phyloP scores from a whole-genome alignment of 129 eudicot genomes.

The Helianthus tuberosus region DNA sequence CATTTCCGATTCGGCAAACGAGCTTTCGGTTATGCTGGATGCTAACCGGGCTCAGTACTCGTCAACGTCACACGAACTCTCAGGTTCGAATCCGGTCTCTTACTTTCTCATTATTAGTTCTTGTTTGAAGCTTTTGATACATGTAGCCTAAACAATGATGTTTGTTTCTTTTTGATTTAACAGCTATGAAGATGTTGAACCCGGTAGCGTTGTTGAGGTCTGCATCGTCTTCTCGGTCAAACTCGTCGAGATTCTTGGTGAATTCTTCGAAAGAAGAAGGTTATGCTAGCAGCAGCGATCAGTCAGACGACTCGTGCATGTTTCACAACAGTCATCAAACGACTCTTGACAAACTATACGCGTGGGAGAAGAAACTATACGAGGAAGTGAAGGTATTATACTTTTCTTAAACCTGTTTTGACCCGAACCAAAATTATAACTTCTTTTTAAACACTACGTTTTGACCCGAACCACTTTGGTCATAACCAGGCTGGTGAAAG shows the following conservation, averaged over 20 bases:
- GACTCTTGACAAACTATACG: slow-evolving; percentile 74
- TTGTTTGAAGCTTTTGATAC: too few species aligned
- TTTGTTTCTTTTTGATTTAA: background rate
- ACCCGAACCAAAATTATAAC: background rate
- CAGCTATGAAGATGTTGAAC: slow-evolving; percentile 89
- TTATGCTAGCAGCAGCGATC: slow-evolving; percentile 72
- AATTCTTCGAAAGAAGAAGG: slow-evolving; percentile 72
- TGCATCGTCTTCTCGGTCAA: slow-evolving; percentile 90
- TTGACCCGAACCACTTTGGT: background rate
- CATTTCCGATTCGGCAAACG: slow-evolving; percentile 68
- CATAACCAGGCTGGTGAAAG: slow-evolving; percentile 79
- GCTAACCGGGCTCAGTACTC: slow-evolving; percentile 77
- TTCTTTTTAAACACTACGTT: background rate
- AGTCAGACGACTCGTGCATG: slow-evolving; percentile 66
- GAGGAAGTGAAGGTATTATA: slow-evolving; percentile 88
- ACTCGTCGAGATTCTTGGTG: slow-evolving; percentile 76
- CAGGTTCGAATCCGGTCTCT: slow-evolving; percentile 43
- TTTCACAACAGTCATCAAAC: slow-evolving; percentile 85
- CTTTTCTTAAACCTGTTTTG: background rate
- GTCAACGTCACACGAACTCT: slow-evolving; percentile 64
- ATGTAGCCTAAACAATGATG: background rate
- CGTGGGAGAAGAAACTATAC: slow-evolving; percentile 97
- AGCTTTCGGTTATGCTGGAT: slow-evolving; percentile 77
- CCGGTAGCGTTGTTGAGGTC: slow-evolving; percentile 92
- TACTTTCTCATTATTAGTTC: too few species aligned